A percentile compares a stretch with the other conserved stretches of the same genome.
Conservation (phyloP, 306 rosid species). For the Trichosanthes cucumerina region DNA sequence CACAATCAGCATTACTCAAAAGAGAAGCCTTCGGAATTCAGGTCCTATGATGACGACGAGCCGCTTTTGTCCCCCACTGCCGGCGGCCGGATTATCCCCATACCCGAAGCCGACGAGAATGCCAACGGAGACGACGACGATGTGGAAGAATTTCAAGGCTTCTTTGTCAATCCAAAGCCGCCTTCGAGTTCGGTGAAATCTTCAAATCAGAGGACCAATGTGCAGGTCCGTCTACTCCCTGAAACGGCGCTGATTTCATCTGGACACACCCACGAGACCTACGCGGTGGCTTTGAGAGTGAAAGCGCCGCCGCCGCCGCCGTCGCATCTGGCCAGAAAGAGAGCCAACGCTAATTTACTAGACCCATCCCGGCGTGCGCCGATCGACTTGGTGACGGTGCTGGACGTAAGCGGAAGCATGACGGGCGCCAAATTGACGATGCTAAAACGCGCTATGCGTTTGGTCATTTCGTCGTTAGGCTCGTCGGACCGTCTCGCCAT, state of each 20-base stretch:
- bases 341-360: slow-evolving; percentile 8
- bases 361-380: slow-evolving; percentile 23
- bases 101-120: slow-evolving; percentile 13
- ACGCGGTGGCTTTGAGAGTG: slow-evolving; percentile 53
- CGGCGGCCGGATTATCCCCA: slow-evolving; percentile 13
- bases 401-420: slow-evolving; percentile 29
- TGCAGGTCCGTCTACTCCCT: slow-evolving; percentile 57
- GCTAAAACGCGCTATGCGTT: slow-evolving; percentile 18
- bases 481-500: slow-evolving; percentile 26
- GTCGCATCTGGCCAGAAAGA: neutral
- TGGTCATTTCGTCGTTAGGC: slow-evolving; percentile 22
- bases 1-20: neutral
- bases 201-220: slow-evolving; percentile 36
- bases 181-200: slow-evolving; percentile 32
- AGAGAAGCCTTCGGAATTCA: slow-evolving; percentile 10
- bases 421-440: slow-evolving; percentile 16
- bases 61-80: slow-evolving; percentile 12
- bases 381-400: slow-evolving; percentile 24
- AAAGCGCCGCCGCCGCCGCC: slow-evolving; percentile 60
- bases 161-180: slow-evolving; percentile 53
- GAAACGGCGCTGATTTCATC: slow-evolving; percentile 57
- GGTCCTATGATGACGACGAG: slow-evolving; percentile 41
- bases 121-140: neutral
- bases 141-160: slow-evolving; percentile 60
- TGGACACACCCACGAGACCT: slow-evolving; percentile 39